phyloP scores from a whole-genome alignment of 805 yeast species.

The Jamesozyma jinghongensis region DNA sequence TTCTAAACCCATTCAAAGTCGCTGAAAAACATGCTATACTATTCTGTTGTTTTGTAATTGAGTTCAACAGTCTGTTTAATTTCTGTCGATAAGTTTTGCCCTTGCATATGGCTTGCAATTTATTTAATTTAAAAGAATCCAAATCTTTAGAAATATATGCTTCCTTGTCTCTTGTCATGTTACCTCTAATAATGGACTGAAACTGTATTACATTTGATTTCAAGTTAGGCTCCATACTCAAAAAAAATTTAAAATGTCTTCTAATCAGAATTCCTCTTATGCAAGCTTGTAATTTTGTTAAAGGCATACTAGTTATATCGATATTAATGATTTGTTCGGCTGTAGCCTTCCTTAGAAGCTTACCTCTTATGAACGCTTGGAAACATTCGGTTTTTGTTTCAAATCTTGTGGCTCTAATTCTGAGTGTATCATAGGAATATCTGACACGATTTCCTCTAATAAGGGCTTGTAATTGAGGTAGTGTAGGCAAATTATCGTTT shows the following conservation, averaged over 20 bases:
- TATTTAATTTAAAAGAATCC: neutral
- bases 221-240: neutral
- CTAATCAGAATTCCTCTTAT: slow-evolving; percentile 8
- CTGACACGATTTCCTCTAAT: slow-evolving; percentile 39
- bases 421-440: slow-evolving; percentile 17
- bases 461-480: slow-evolving; percentile 41
- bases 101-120: neutral
- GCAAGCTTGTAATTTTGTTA: slow-evolving; percentile 17
- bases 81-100: neutral
- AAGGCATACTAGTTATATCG: slow-evolving; percentile 7
- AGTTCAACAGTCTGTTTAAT: neutral
- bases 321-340: slow-evolving; percentile 1
- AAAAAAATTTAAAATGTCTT: neutral
- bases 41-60: slow-evolving; percentile 23
- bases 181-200: slow-evolving; percentile 55
- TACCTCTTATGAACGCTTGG: slow-evolving; percentile 36
- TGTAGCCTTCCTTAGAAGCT: slow-evolving; percentile 22
- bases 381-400: slow-evolving; percentile 25
- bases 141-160: neutral
- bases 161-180: neutral
- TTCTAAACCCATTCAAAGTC: slow-evolving; percentile 7
- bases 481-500: slow-evolving; percentile 7
- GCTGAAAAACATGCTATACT: slow-evolving; percentile 9
- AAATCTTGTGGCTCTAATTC: slow-evolving; percentile 19
- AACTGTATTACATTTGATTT: slow-evolving; percentile 34